Base-by-base conservation (phyloP, 164 flowering plant species). In the Amborella trichopoda region DNA sequence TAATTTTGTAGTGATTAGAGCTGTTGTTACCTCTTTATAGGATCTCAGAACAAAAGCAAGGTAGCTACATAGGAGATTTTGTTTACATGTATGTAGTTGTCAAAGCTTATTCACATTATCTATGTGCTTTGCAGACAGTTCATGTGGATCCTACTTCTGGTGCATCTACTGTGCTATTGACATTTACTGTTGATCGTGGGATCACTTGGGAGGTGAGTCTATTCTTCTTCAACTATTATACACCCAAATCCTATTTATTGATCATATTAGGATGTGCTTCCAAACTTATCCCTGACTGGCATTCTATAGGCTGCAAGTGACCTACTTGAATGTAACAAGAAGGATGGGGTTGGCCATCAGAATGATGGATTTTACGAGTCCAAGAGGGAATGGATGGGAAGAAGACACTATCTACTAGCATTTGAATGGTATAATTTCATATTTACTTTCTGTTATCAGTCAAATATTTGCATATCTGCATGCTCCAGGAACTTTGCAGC, bases 311-410 rank as follows among this genome's bases (percentile, higher is more conserved):
- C 71, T 62, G 96, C 96, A 12, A 68, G 72, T 48, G 46, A 70
- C 51, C 54, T 81, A 71, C 90, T 87, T 45, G 67, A 72, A 17
- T 90, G 77, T 50, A 80, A 73, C 75, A 72, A 74, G 55, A 83
- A 73, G 54, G 89, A 74, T 65, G 81, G 74, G 32, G 61, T 61
- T 50, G 66, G 70, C 48, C 70, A 78, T 46, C 41, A 70, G 21
- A 53, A 47, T 73, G 85, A 74, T 69, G 96, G 96, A 13, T 91
- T 91, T 56, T 91, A 78, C 64, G 96, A 91, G 56, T 83, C 99
- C 24, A 87, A 59, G 63, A 78, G 99, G 63, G 99, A 87, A 56
- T 87, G 99, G 96, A 53, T 91, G 74, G 96, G 96, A 58, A 84
- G 75, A 53, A 75, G 93, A 40, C 96, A 91, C 54, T 81, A 71